Evolutionary conservation across 495 filamentous ascomycete species (phyloP), one percentile per base, ranked within the genome.

Genomic region (Xylaria castorea): DNA sequence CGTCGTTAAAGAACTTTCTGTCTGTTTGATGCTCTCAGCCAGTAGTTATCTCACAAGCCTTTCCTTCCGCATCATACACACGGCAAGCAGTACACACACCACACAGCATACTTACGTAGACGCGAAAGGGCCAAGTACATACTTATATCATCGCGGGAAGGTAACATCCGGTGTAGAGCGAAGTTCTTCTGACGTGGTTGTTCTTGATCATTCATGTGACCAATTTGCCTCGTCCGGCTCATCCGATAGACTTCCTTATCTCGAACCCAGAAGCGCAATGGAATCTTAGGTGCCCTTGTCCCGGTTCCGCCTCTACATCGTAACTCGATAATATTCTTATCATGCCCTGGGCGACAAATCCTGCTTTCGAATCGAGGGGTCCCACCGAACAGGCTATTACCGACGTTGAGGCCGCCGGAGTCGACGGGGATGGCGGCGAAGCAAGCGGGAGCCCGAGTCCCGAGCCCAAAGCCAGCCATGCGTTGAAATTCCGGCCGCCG

Each of bases 271-370:
- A 48, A 14, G 38, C n/a, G n/a, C 18, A 30, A 40, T 57, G 34
- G 6, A 30, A 42, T 12, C 16, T 57, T 25, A 42, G 34, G 48
- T n/a, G 50, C 7, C 30, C n/a, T 68, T 30, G 20, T 25, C 0
- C 40, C 30, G 14, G 18, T 51, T 32, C 16, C 36, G 34, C 38
- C 22, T 38, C 55, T 57, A n/a, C 46, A 32, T 12, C 65, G 46
- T 38, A 69, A 55, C 38, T 40, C 3, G 27, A 32, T 8, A 60
- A 36, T 65, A 50, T 66, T 32, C 32, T 58, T 72, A 77, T 64
- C 53, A 83, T 83, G 81, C 73, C 68, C 63, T 82, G 81, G 81
- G 71, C 78, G n/a, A 75, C 74, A 48, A 80, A 81, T 68, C 81
- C 80, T 38, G 71, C 82, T 68, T 80, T 80, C 72, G 72, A 76